Base-by-base conservation (phyloP, 768 basidiomycete genomes). In the Punctularia strigosozonata region DNA sequence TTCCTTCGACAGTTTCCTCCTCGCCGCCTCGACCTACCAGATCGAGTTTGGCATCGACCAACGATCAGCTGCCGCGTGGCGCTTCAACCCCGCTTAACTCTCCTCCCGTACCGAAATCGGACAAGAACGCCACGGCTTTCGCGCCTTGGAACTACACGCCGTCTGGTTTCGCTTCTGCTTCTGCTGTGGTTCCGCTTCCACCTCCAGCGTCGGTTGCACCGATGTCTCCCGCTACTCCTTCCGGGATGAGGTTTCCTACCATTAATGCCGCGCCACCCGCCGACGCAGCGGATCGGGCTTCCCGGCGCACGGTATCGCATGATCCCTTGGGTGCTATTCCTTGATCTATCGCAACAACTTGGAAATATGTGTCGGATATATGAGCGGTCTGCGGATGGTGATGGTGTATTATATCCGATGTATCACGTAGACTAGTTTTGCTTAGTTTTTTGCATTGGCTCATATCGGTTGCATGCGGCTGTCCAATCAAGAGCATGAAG, bases 121-220 rank as follows among this genome's bases (percentile, higher is more conserved):
- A 48, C 28, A 41, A 44, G 26, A 36, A 28, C 20, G 40, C 54
- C 4, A 24, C 53, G n/a, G 50, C 54, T 19, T 40, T 51, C 15
- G 71, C 71, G 20, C 74, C 77, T 13, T 77, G 75, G 75, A 71
- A 72, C 43, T 61, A 73, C 48, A 75, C 75, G 15, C 64, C 54
- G 36, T 75, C 75, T 5, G 61, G 55, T 41, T 77, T 77, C 52
- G 47, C 58, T 38, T 46, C 49, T 38, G 40, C 49, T 37, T 48
- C 68, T 31, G 54, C 63, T 8, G 50, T 65, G 17, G 60, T 65
- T 15, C 53, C 67, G 30, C 60, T 78, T 42, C 73, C 76, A 17
- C 66, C 69, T 24, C 53, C 63, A 12, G 72, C 77, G 31, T 66
- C 76, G 39, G 61, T 65, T 36, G 63, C 73, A 21, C 65, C 75